Conservation (phyloP, 2,329 filamentous ascomycete genomes). For the Pyricularia pennisetigena region DNA sequence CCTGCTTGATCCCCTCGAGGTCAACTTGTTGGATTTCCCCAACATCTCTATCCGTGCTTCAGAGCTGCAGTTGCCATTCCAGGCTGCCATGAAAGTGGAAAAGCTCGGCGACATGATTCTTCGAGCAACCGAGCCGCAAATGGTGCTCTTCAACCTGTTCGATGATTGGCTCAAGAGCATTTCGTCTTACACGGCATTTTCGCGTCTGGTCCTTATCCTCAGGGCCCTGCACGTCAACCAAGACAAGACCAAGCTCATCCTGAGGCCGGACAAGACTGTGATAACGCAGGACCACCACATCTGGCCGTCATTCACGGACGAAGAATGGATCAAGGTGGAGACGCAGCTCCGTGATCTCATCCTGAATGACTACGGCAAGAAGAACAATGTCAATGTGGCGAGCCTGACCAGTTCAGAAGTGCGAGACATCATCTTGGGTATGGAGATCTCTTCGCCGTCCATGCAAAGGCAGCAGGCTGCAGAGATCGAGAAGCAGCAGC, state of each 20-base stretch:
- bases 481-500: constrained; percentile 97
- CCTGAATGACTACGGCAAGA: constrained; percentile 97
- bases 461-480: constrained; percentile 97
- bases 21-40: constrained; percentile 94
- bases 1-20: constrained; percentile 90
- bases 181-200: constrained; percentile 97
- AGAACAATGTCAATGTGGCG: constrained; percentile 99
- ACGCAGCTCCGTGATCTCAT: constrained; percentile 92
- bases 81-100: constrained; percentile 99
- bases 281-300: constrained; percentile 99
- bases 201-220: constrained; percentile 83
- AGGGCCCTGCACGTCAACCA: constrained; percentile 95
- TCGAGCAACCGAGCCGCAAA: constrained; percentile 95
- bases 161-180: constrained; percentile 99
- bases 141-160: constrained; percentile 98
- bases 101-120: constrained; percentile 99
- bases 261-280: constrained; percentile 94
- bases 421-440: constrained; percentile 94
- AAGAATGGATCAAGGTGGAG: constrained; percentile 99
- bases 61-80: constrained; percentile 94
- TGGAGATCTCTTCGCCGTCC: constrained; percentile 97
- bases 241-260: constrained; percentile 93
- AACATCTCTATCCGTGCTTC: constrained; percentile 98
- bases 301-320: constrained; percentile 88
- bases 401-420: constrained; percentile 96